Evolutionary conservation across 108 stramenopile species (phyloP).

Genomic region (Cyclotella atomus): DNA sequence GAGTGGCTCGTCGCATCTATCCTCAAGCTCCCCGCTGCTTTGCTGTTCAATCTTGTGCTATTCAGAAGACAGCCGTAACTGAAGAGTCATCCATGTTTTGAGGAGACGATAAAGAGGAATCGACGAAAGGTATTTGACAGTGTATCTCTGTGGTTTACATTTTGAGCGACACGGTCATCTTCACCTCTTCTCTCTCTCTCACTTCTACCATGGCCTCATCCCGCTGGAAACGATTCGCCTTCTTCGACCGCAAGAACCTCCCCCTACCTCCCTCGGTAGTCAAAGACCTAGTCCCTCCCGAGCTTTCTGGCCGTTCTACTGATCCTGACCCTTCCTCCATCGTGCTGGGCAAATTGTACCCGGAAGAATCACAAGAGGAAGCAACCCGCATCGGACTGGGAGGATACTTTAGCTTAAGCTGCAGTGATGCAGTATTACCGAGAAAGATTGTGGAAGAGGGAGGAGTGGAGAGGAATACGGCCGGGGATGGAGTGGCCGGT

Average conservation of each 20-base stretch:
- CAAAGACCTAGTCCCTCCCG: constrained; percentile 68
- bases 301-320: constrained; percentile 4
- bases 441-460: neutral
- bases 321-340: neutral
- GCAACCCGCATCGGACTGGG: constrained; percentile 25
- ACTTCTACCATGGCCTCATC: constrained; percentile 74
- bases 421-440: constrained; percentile 3
- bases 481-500: constrained; percentile 25
- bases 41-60: too few species aligned
- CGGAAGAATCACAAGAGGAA: constrained; percentile 26
- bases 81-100: too few species aligned
- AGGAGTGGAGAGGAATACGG: neutral
- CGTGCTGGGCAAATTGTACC: constrained; percentile 6
- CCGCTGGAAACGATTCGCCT: constrained; percentile 90
- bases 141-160: too few species aligned
- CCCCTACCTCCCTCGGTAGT: constrained; percentile 71
- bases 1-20: too few species aligned
- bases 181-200: too few species aligned
- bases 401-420: constrained; percentile 40
- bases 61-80: too few species aligned
- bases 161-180: too few species aligned
- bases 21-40: too few species aligned
- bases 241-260: constrained; percentile 84
- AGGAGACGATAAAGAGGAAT: too few species aligned
- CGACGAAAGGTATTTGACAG: too few species aligned